Evolutionary conservation across 768 basidiomycete genomes (phyloP).

Genomic region (Lactarius vividus): DNA sequence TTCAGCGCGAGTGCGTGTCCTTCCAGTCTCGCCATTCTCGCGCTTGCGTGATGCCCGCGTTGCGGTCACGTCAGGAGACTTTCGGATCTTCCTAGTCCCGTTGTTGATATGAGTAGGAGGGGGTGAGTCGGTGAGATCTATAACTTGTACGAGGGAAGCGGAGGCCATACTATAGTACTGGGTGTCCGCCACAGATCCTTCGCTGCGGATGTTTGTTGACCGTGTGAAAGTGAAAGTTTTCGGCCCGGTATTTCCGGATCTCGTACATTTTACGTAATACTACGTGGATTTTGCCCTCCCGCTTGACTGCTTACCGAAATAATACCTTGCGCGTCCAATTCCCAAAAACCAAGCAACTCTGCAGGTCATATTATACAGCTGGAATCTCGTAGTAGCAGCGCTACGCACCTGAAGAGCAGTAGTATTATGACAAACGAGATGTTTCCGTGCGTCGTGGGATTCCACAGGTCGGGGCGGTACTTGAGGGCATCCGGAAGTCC

Average conservation of each 20-base stretch:
- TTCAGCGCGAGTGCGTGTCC: background rate
- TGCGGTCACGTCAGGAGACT: background rate
- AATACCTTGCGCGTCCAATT: slow-evolving; percentile 38
- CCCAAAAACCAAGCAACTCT: slow-evolving; percentile 43
- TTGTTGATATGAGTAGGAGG: slow-evolving; percentile 3
- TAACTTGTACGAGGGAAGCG: slow-evolving; percentile 18
- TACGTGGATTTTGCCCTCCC: slow-evolving; percentile 3
- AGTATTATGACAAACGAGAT: slow-evolving; percentile 61
- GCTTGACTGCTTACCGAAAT: slow-evolving; percentile 30
- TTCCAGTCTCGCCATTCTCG: slow-evolving; percentile 15
- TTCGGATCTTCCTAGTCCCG: background rate
- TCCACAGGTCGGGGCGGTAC: slow-evolving; percentile 56
- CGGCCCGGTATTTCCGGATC: slow-evolving; percentile 4
- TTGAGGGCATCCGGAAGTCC: slow-evolving; percentile 57
- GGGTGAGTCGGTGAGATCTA: slow-evolving; percentile 23
- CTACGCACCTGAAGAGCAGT: slow-evolving; percentile 52
- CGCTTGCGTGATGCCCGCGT: slow-evolving; percentile 7
- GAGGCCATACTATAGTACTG: slow-evolving; percentile 16
- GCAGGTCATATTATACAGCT: background rate
- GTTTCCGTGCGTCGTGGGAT: slow-evolving; percentile 73
- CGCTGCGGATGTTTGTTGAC: background rate
- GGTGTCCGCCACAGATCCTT: no score
- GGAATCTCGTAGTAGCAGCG: background rate
- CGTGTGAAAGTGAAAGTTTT: background rate
- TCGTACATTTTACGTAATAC: background rate